A percentile compares a stretch with the other conserved stretches of the same genome.
Evolutionary conservation across 306 rosid species (phyloP).

Genomic region (Trifolium dubium): DNA sequence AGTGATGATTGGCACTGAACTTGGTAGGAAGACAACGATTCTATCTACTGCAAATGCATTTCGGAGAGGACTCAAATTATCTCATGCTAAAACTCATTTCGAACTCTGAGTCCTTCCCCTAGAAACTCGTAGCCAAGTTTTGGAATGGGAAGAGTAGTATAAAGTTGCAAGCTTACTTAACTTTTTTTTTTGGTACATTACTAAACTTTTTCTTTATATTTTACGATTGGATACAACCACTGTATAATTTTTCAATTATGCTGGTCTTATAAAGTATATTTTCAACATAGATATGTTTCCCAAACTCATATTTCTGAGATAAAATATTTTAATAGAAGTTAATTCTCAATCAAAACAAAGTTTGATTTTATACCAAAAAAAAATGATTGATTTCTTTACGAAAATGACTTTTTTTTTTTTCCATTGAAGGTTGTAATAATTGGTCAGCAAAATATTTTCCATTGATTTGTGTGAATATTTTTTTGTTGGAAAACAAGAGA

Average conservation of each 20-base stretch:
- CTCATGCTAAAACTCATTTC: no score
- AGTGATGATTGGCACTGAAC: no score
- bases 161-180: not conserved
- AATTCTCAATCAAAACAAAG: constrained; percentile 28
- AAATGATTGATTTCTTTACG: constrained; percentile 15
- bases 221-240: no score
- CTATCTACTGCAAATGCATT: no score
- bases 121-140: no score
- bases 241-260: not conserved
- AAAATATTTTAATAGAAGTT: constrained; percentile 29
- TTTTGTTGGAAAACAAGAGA: constrained; percentile 4
- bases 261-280: not conserved
- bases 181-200: no score
- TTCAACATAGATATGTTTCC: constrained; percentile 20
- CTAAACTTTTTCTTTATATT: no score
- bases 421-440: constrained; percentile 13
- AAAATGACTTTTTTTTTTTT: not conserved
- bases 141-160: no score
- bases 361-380: not conserved
- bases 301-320: not conserved
- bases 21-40: no score
- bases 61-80: no score
- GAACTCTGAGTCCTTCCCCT: no score
- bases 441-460: constrained; percentile 28
- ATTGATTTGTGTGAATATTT: constrained; percentile 16